Conservation (phyloP, 2,329 filamentous ascomycete species). For the Capronia epimyces region DNA sequence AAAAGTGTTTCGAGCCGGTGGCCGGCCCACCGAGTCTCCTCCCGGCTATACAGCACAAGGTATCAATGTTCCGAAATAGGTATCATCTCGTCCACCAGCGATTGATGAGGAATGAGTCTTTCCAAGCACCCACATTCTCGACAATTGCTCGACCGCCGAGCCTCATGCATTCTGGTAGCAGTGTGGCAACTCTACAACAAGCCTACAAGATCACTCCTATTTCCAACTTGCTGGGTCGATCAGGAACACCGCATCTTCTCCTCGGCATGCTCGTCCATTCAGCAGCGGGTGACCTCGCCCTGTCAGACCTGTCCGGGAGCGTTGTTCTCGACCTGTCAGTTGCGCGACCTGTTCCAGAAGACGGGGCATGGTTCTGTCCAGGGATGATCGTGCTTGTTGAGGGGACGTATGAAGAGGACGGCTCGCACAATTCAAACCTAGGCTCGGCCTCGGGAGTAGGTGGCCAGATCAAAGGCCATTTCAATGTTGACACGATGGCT, state of each 20-base stretch:
- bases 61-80: conserved; percentile 76
- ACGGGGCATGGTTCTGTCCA: conserved; percentile 85
- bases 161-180: conserved; percentile 55
- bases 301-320: conserved; percentile 82
- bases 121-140: conserved; percentile 74
- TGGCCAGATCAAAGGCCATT: conserved; percentile 84
- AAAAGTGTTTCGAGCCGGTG: conserved; percentile 84
- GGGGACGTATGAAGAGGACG: conserved; percentile 93
- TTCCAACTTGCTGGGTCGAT: conserved; percentile 67
- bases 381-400: conserved; percentile 96
- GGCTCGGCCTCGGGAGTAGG: conserved; percentile 68
- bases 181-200: conserved; percentile 51
- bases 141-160: conserved; percentile 49
- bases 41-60: conserved; percentile 74
- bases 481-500: conserved; percentile 83
- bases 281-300: conserved; percentile 66
- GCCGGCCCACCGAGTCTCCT: conserved; percentile 63
- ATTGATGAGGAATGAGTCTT: conserved; percentile 84
- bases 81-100: conserved; percentile 91
- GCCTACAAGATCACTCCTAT: conserved; percentile 87
- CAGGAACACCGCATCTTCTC: conserved; percentile 77
- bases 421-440: conserved; percentile 61
- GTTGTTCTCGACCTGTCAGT: conserved; percentile 78
- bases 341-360: conserved; percentile 73
- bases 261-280: conserved; percentile 79